A percentile compares a stretch with the other conserved stretches of the same genome.
Evolutionary conservation across 352 stramenopile genomes (phyloP).

Genomic region (Phytophthora agathidicida): DNA sequence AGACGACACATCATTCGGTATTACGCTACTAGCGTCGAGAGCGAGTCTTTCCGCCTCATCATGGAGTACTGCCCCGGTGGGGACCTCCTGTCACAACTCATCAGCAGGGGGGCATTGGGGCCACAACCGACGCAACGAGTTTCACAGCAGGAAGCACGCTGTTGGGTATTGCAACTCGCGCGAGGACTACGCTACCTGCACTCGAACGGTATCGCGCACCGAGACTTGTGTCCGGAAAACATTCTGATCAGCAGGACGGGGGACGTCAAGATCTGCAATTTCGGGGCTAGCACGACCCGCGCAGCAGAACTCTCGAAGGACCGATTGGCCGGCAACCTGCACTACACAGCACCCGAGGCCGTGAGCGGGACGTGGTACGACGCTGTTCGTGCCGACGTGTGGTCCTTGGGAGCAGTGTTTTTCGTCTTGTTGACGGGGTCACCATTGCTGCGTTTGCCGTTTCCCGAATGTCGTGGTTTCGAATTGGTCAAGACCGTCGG

Average conservation of each 20-base stretch:
- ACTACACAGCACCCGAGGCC: conserved; percentile 74
- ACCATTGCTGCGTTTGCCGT: conserved; percentile 49
- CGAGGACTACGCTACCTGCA: conserved; percentile 52
- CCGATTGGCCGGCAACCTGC: conserved; percentile 48
- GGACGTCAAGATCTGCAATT: conserved; percentile 63
- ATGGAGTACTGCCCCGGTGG: conserved; percentile 66
- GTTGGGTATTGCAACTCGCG: conserved; percentile 50
- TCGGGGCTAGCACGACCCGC: conserved; percentile 50
- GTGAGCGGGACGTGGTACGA: conserved; percentile 59
- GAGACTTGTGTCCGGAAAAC: conserved; percentile 66
- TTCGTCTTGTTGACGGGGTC: conserved; percentile 79
- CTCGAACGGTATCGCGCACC: conserved; percentile 47
- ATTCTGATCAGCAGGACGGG: conserved; percentile 44
- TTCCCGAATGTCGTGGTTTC: conserved; percentile 49
- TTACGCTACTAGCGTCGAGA: conserved; percentile 47
- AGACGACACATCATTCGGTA: conserved; percentile 58
- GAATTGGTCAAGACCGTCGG: conserved; percentile 49
- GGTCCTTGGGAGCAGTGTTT: conserved; percentile 72
- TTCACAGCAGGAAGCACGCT: conserved; percentile 45
- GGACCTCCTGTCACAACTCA: conserved; percentile 56
- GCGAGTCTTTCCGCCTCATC: conserved; percentile 51
- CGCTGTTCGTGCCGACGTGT: conserved; percentile 61
- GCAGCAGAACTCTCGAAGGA: conserved; percentile 35
- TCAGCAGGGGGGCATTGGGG: conserved; percentile 17
- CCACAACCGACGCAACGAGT: conserved; percentile 20